These are phyloP conservation scores for Kwoniella mangroviensis DNA, from an alignment of 768 basidiomycete species.

Conservation along the genomic window DNA sequence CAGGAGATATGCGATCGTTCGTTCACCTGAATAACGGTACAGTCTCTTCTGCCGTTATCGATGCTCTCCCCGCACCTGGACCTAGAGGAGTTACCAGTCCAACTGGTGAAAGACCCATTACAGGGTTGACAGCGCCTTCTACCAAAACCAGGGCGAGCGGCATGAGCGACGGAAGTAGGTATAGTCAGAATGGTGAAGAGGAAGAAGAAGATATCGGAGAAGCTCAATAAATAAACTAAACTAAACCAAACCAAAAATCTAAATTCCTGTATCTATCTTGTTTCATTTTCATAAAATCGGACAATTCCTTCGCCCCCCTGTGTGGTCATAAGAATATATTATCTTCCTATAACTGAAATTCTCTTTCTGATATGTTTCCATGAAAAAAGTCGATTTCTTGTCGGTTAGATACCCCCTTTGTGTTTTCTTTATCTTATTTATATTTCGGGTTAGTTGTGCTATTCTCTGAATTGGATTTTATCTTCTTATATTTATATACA, in stretches of 20 bases:
- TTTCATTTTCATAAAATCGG: background rate
- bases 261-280: background rate
- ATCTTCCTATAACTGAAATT: slow-evolving; percentile 1
- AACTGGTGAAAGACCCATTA: slow-evolving; percentile 19
- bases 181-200: slow-evolving; percentile 10
- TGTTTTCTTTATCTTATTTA: too few species aligned
- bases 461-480: too few species aligned
- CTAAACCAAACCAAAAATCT: background rate
- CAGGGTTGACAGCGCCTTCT: slow-evolving; percentile 14
- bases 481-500: too few species aligned
- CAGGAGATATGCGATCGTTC: slow-evolving; percentile 39
- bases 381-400: too few species aligned
- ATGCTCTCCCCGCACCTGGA: slow-evolving; percentile 39
- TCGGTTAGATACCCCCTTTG: too few species aligned
- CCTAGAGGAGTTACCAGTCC: slow-evolving; percentile 26
- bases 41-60: slow-evolving; percentile 31
- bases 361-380: background rate
- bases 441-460: too few species aligned
- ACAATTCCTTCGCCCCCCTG: background rate
- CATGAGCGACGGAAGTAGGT: slow-evolving; percentile 24
- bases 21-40: slow-evolving; percentile 48
- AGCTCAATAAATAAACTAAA: slow-evolving; percentile 8
- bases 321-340: background rate
- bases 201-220: slow-evolving; percentile 17
- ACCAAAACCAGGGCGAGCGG: slow-evolving; percentile 14